Conservation (phyloP, 257 asterid genomes). For the Fraxinus anomala region DNA sequence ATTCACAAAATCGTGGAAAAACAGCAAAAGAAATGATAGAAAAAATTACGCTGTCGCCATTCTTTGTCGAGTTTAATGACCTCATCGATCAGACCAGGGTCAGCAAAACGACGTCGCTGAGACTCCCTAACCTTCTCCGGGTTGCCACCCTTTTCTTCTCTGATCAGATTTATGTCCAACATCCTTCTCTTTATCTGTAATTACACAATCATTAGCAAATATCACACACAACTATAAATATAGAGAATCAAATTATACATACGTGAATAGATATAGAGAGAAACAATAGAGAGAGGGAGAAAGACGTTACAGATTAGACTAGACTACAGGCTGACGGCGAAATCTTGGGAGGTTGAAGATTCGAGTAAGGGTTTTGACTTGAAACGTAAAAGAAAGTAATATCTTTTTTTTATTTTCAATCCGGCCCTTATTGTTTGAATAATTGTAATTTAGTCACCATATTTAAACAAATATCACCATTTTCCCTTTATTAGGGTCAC, state of each 20-base stretch:
- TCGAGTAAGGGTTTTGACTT: not conserved
- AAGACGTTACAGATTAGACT: not conserved
- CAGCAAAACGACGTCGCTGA: constrained; percentile 76
- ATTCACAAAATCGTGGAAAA: constrained; percentile 6
- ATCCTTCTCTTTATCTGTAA: constrained; percentile 36
- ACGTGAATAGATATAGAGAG: not conserved
- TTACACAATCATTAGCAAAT: not conserved
- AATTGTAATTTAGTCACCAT: not conserved
- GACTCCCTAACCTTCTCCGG: constrained; percentile 85
- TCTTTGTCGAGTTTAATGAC: constrained; percentile 72
- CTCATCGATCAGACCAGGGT: constrained; percentile 67
- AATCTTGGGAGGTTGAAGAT: not conserved
- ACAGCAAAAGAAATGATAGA: not conserved
- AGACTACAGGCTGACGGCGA: not conserved
- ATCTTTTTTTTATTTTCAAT: not conserved
- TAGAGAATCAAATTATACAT: not conserved
- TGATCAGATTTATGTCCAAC: constrained; percentile 88
- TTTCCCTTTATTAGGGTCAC: not conserved
- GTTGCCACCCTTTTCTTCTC: constrained; percentile 82
- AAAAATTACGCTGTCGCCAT: constrained; percentile 74
- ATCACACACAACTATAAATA: not conserved
- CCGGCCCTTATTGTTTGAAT: not conserved
- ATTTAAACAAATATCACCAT: not conserved
- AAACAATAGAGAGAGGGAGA: not conserved
- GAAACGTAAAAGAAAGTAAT: not conserved